Conservation (phyloP, 345 rosid species). For the Bretschneidera sinensis region DNA sequence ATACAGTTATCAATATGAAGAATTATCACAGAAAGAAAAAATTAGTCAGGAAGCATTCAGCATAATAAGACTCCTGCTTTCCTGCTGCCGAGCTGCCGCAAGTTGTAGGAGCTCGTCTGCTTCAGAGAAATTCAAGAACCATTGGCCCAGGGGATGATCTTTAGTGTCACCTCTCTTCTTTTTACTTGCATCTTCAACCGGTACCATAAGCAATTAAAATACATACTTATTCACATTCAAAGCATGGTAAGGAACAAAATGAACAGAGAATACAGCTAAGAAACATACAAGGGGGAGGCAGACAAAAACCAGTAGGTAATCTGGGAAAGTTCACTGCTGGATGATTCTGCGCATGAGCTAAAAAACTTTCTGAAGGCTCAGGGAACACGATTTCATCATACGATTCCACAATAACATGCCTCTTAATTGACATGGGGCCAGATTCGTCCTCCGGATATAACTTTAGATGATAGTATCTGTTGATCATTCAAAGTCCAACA, state of each 20-base stretch:
- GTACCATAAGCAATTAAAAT: constrained; percentile 25
- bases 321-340: constrained; percentile 58
- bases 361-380: constrained; percentile 55
- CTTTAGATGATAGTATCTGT: constrained; percentile 59
- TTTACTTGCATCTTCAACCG: constrained; percentile 36
- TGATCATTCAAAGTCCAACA: constrained; percentile 6
- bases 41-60: not conserved
- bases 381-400: constrained; percentile 68
- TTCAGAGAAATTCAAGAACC: constrained; percentile 65
- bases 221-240: constrained; percentile 9
- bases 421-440: constrained; percentile 56
- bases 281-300: constrained; percentile 52
- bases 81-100: constrained; percentile 76
- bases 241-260: constrained; percentile 8
- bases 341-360: constrained; percentile 62
- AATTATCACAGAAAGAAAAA: too few species aligned
- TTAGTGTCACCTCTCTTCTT: constrained; percentile 59
- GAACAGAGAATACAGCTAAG: constrained; percentile 2
- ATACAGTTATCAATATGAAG: too few species aligned
- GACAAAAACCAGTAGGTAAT: constrained; percentile 51
- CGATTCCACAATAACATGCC: constrained; percentile 63
- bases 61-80: constrained; percentile 14
- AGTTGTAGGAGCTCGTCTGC: constrained; percentile 68
- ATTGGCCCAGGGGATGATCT: constrained; percentile 49
- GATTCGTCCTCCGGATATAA: constrained; percentile 65